Evolutionary conservation across 345 rosid species (phyloP).

Genomic region (Alliaria petiolata): DNA sequence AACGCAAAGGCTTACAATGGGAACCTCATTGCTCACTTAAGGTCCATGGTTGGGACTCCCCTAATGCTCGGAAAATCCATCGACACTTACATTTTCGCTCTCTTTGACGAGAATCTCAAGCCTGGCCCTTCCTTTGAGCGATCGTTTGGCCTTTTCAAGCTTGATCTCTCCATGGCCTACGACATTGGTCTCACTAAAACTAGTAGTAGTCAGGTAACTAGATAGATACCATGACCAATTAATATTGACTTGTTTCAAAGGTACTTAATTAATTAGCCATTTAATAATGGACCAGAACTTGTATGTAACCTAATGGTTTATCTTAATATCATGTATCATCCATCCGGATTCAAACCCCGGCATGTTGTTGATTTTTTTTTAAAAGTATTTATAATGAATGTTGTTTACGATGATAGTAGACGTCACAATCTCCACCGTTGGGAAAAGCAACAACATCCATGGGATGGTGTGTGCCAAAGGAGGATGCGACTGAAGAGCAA

Average conservation of each 20-base stretch:
- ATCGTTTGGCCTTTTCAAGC: constrained; percentile 64
- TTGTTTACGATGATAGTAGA: constrained; percentile 4
- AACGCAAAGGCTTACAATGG: constrained; percentile 86
- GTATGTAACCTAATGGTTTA: background rate
- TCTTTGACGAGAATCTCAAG: constrained; percentile 79
- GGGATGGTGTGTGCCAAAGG: constrained; percentile 70
- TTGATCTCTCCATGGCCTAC: constrained; percentile 62
- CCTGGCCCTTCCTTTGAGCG: constrained; percentile 71
- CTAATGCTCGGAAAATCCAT: constrained; percentile 84
- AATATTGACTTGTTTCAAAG: background rate
- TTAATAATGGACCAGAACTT: background rate
- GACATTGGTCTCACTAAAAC: constrained; percentile 66
- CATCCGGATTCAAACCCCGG: background rate
- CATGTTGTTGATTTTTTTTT: background rate
- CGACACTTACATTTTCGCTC: constrained; percentile 81
- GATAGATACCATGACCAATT: background rate
- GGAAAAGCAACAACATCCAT: constrained; percentile 31
- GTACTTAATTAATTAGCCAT: background rate
- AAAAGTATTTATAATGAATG: background rate
- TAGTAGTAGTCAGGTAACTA: constrained; percentile 24
- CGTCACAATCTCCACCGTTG: constrained; percentile 14
- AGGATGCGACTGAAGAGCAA: constrained; percentile 45
- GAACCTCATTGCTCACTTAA: constrained; percentile 64
- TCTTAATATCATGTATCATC: background rate
- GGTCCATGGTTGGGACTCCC: constrained; percentile 81